phyloP scores from a whole-genome alignment of 2,329 filamentous ascomycete genomes.

The Hirsutella thompsonii region DNA sequence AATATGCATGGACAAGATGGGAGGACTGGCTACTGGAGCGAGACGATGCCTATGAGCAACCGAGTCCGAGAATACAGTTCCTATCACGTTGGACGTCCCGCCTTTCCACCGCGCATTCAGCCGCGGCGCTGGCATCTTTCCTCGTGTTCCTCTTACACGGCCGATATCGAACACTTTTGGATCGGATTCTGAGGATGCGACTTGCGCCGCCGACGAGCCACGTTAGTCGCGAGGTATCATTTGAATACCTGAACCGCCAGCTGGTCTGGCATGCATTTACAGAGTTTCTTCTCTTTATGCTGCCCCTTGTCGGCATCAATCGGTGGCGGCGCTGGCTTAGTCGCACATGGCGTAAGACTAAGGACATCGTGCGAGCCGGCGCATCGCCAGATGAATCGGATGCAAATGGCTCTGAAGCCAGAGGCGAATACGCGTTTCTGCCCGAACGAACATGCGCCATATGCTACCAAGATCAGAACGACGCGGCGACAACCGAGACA shows the following conservation, averaged over 20 bases:
- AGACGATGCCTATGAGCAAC: conserved; percentile 61
- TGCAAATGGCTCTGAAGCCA: conserved; percentile 35
- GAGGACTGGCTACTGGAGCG: conserved; percentile 71
- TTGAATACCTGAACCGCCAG: conserved; percentile 95
- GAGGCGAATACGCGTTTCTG: conserved; percentile 70
- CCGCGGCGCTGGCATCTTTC: conserved; percentile 74
- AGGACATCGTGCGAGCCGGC: conserved; percentile 44
- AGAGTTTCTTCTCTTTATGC: conserved; percentile 90
- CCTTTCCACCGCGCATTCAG: conserved; percentile 62
- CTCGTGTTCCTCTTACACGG: conserved; percentile 85
- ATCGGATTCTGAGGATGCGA: conserved; percentile 71
- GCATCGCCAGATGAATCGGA: conserved; percentile 9
- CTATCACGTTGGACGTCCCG: conserved; percentile 59
- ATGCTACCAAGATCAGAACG: conserved; percentile 89
- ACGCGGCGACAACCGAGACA: conserved; percentile 54
- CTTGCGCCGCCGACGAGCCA: conserved; percentile 76
- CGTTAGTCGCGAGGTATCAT: conserved; percentile 82
- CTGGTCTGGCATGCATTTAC: conserved; percentile 99
- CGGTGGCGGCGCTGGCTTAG: conserved; percentile 86
- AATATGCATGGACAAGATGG: conserved; percentile 87
- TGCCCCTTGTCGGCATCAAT: conserved; percentile 92
- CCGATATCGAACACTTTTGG: conserved; percentile 78
- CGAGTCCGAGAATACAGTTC: conserved; percentile 33
- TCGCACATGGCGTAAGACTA: conserved; percentile 73
- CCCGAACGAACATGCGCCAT: conserved; percentile 93